Evolutionary conservation across 768 basidiomycete species (phyloP).

Genomic region (Suillus tomentosus): DNA sequence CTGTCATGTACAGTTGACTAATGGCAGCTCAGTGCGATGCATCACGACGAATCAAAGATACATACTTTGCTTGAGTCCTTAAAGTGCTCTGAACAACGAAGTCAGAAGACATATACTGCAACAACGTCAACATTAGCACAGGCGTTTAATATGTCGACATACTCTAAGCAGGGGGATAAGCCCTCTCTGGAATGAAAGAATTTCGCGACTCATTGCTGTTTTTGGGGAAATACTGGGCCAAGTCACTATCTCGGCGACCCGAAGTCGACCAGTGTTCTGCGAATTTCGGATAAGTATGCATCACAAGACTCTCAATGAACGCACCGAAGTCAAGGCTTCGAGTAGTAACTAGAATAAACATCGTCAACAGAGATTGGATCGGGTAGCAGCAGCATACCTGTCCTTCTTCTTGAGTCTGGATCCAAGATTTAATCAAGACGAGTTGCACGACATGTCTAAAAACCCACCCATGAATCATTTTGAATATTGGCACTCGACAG

Average conservation of each 20-base stretch:
- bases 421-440: constrained; percentile 6
- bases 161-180: constrained; percentile 57
- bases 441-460: background rate
- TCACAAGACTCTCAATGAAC: constrained; percentile 11
- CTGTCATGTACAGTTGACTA: constrained; percentile 47
- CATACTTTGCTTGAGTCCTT: constrained; percentile 52
- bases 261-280: constrained; percentile 52
- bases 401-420: constrained; percentile 49
- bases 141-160: constrained; percentile 7
- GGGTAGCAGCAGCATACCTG: constrained; percentile 39
- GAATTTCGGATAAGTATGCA: background rate
- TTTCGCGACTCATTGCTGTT: constrained; percentile 35
- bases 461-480: constrained; percentile 45
- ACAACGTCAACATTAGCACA: constrained; percentile 7
- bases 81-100: constrained; percentile 60
- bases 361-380: constrained; percentile 12
- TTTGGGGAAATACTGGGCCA: constrained; percentile 44
- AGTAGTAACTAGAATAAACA: constrained; percentile 36
- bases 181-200: constrained; percentile 61
- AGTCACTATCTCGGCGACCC: constrained; percentile 50
- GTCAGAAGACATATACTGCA: constrained; percentile 60
- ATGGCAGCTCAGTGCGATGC: constrained; percentile 5
- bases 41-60: background rate
- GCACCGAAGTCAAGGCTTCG: constrained; percentile 39
- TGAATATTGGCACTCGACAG: constrained; percentile 40